Percentiles rank a stretch among this genome's conserved stretches.
Conservation (phyloP, 2,329 filamentous ascomycete genomes). For the Scedosporium minutisporum region DNA sequence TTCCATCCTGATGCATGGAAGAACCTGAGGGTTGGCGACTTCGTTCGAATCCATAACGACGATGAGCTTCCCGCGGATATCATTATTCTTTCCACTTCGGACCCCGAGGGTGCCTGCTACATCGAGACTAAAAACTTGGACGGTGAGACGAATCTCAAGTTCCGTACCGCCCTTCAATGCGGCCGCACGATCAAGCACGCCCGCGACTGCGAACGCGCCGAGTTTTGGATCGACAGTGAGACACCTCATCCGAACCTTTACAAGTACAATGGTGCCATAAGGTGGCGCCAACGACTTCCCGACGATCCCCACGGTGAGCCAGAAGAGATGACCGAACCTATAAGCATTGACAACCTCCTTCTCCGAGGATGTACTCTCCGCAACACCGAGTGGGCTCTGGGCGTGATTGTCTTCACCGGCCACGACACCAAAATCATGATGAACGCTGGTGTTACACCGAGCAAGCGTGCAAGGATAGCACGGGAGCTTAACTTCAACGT, state of each 20-base stretch:
- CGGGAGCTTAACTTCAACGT: conserved; percentile 96
- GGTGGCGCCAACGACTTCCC: conserved; percentile 68
- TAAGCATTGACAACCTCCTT: conserved; percentile 90
- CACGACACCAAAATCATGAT: conserved; percentile 99
- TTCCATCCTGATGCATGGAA: conserved; percentile 97
- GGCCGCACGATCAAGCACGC: conserved; percentile 78
- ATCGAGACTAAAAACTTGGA: conserved; percentile 98
- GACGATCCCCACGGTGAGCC: conserved; percentile 51
- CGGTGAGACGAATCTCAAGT: conserved; percentile 95
- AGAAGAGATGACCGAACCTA: conserved; percentile 79
- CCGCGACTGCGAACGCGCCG: conserved; percentile 78
- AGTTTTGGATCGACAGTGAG: conserved; percentile 86
- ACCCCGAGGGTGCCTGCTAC: conserved; percentile 89
- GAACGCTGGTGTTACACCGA: conserved; percentile 91
- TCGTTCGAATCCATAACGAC: conserved; percentile 91
- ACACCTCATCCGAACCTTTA: conserved; percentile 88
- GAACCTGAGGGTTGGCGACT: conserved; percentile 88
- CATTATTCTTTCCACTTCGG: conserved; percentile 85
- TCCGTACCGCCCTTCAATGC: conserved; percentile 81
- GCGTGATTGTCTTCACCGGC: conserved; percentile 83
- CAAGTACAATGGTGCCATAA: conserved; percentile 82
- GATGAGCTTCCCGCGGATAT: conserved; percentile 93
- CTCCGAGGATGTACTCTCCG: conserved; percentile 86
- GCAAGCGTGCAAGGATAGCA: conserved; percentile 83
- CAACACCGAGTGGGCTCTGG: conserved; percentile 94